Base-by-base conservation (phyloP, 225 moss, liverwort and hornwort species). In the Rhytidiadelphus loreus region DNA sequence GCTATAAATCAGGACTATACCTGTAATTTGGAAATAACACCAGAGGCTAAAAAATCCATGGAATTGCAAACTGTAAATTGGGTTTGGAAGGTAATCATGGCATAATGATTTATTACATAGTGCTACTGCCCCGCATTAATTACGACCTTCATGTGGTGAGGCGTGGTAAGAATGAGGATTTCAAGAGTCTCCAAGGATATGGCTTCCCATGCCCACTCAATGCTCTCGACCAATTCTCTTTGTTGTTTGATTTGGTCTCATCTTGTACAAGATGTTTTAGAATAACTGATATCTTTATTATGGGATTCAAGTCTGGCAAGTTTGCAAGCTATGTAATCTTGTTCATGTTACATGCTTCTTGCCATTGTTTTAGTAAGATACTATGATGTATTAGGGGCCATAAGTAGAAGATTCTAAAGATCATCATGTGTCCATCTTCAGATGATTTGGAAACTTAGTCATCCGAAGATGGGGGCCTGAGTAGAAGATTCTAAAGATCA, bases 221-320 rank as follows among this genome's bases (percentile, higher is more conserved):
- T 68, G 68, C 11, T n/a, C n/a, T n/a, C 0, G 0, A 7, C 12
- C 68, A 33, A 65, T 65, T 65, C 65, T 68, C 68, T 68, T 68
- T 39, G n/a, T 68, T n/a, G n/a, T 23, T n/a, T 68, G 12, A 23
- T 22, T 0, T 68, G 0, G n/a, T n/a, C 22, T 37, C 23, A 69
- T 39, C n/a, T 1, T 39, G 2, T 13, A 39, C 17, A 23, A 20
- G 23, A 39, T 69, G 13, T 23, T n/a, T n/a, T 37, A n/a, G 12
- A 68, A 22, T 68, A 22, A 68, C 22, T 6, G 11, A 21, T 21
- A n/a, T 3, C 0, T 21, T 66, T 0, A 11, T 3, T 66, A 11
- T 37, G 2, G n/a, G 7, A n/a, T 68, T 68, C 3, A 69, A 23
- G 23, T 39, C 7, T 2, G 2, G 23, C 0, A 1, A 69, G 11